Evolutionary conservation across 2,329 filamentous ascomycete species (phyloP).

Genomic region (Colletotrichum sp.): DNA sequence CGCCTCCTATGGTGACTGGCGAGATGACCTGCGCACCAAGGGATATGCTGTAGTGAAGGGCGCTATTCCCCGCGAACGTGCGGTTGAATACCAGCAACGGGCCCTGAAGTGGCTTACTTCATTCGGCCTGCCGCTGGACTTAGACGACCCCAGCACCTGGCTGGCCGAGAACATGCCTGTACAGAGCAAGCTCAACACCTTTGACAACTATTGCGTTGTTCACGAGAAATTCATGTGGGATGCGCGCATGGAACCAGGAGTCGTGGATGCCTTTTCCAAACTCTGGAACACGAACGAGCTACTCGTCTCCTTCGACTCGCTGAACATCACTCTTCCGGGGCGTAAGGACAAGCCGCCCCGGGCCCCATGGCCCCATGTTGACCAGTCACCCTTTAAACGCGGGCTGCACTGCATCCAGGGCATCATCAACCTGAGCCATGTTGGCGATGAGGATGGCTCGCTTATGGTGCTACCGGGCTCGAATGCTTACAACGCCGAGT

Average conservation of each 20-base stretch:
- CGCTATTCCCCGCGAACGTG: constrained; percentile 38
- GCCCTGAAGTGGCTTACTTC: constrained; percentile 44
- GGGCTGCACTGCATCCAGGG: constrained; percentile 42
- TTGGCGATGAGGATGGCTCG: neutral
- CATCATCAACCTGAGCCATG: constrained; percentile 41
- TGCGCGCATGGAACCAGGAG: constrained; percentile 41
- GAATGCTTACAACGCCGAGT: neutral
- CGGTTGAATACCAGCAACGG: constrained; percentile 41
- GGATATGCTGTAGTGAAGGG: constrained; percentile 45
- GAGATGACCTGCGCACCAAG: constrained; percentile 44
- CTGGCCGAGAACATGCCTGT: constrained; percentile 47
- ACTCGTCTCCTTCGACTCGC: constrained; percentile 29
- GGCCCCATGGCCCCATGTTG: constrained; percentile 47
- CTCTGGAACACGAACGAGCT: constrained; percentile 38
- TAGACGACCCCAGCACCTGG: constrained; percentile 37
- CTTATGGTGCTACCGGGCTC: neutral
- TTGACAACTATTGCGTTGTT: constrained; percentile 43
- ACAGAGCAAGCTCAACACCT: constrained; percentile 30
- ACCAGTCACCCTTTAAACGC: constrained; percentile 39
- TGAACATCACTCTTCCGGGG: constrained; percentile 45
- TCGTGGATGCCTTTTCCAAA: constrained; percentile 43
- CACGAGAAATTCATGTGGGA: constrained; percentile 51
- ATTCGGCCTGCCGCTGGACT: constrained; percentile 31
- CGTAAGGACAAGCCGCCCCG: constrained; percentile 31
- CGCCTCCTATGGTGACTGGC: constrained; percentile 32